phyloP scores from a whole-genome alignment of 495 filamentous ascomycete genomes.

The Sordaria brevicollis region DNA sequence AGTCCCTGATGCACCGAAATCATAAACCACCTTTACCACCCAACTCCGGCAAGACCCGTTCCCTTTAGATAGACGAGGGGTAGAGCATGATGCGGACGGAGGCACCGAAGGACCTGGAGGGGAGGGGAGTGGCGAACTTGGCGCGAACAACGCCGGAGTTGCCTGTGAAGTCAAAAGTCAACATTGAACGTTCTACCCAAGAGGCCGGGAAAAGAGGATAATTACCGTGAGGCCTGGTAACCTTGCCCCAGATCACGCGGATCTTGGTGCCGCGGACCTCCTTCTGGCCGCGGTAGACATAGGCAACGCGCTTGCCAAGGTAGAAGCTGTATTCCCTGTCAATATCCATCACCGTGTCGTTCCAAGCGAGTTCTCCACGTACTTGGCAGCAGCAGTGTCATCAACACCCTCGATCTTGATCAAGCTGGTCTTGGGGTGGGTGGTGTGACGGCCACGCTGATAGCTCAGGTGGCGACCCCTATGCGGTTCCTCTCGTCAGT shows the following conservation, averaged over 20 bases:
- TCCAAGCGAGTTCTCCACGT: constrained; percentile 26
- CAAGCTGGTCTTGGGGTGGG: constrained; percentile 75
- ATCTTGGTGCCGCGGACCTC: constrained; percentile 95
- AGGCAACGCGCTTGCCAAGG: constrained; percentile 92
- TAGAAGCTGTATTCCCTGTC: constrained; percentile 52
- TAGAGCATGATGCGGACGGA: constrained; percentile 98
- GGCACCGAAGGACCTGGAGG: constrained; percentile 90
- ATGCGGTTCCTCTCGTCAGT: constrained; percentile 24
- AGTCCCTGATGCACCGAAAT: constrained; percentile 45
- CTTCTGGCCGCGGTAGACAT: constrained; percentile 87
- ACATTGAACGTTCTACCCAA: not conserved
- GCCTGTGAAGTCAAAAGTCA: constrained; percentile 39
- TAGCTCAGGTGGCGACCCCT: constrained; percentile 92
- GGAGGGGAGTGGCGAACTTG: constrained; percentile 90
- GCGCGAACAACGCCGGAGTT: constrained; percentile 95
- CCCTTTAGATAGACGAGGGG: constrained; percentile 62
- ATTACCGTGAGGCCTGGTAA: constrained; percentile 88
- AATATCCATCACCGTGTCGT: constrained; percentile 13
- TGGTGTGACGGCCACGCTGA: constrained; percentile 77
- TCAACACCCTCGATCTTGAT: constrained; percentile 98
- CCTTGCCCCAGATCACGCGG: constrained; percentile 98
- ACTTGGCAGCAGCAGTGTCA: constrained; percentile 73
- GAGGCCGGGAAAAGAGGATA: not conserved
- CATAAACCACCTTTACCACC: constrained; percentile 42
- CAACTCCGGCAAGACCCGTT: constrained; percentile 39